These are phyloP conservation scores for Plectosphaerella plurivora DNA, from an alignment of 2,329 filamentous ascomycete species.

Conservation along the genomic window DNA sequence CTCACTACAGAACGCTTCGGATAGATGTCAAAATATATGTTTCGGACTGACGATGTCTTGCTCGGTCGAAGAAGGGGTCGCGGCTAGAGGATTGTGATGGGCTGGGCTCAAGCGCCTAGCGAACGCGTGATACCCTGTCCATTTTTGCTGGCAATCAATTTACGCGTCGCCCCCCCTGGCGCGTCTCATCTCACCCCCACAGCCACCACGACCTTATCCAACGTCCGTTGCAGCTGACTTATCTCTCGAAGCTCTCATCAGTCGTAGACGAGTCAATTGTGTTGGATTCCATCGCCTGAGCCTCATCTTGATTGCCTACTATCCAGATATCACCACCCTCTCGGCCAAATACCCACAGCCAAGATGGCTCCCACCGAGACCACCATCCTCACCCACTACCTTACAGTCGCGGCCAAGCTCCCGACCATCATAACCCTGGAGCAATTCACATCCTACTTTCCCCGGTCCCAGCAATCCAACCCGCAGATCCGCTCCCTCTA, in stretches of 20 bases:
- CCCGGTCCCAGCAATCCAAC: constrained; percentile 58
- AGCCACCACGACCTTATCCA: no score
- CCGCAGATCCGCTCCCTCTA: constrained; percentile 69
- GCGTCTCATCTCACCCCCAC: not conserved
- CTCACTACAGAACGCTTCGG: no score
- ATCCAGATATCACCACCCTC: not conserved
- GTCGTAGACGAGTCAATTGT: not conserved
- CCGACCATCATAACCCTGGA: constrained; percentile 68
- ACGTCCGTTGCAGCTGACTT: no score
- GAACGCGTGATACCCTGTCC: no score
- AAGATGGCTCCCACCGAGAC: constrained; percentile 70
- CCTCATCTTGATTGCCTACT: not conserved
- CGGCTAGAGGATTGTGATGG: no score
- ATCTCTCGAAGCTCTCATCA: no score
- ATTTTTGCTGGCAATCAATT: no score
- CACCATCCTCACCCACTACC: constrained; percentile 71
- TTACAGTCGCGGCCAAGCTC: constrained; percentile 71
- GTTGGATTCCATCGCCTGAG: not conserved
- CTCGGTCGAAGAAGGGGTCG: no score
- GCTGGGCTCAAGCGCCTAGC: no score
- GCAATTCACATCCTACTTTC: constrained; percentile 75
- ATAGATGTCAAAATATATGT: no score
- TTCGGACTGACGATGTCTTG: no score
- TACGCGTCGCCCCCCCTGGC: no score
- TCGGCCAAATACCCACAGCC: not conserved